Evolutionary conservation across 352 stramenopile genomes (phyloP).

Genomic region (Pilasporangium apinafurcum): DNA sequence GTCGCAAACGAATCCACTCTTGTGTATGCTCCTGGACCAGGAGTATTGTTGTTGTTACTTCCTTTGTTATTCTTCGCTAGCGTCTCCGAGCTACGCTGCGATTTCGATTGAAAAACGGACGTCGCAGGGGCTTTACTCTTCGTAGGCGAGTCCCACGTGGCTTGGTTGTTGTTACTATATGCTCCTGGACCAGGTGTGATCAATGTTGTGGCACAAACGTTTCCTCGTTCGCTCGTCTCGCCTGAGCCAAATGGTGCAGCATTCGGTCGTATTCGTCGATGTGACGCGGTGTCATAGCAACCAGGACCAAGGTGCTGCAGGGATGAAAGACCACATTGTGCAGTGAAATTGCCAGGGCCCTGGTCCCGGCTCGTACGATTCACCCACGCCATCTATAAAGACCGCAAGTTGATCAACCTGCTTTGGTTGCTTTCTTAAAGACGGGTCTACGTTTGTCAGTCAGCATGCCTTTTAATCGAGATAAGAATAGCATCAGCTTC

Average conservation of each 20-base stretch:
- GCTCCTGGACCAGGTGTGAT: constrained; percentile 53
- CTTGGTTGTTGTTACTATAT: constrained; percentile 33
- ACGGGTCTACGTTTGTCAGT: neutral
- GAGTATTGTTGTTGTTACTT: constrained; percentile 25
- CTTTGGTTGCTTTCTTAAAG: neutral
- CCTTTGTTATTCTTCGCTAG: constrained; percentile 13
- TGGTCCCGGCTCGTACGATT: constrained; percentile 59
- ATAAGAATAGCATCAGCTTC: too few species aligned
- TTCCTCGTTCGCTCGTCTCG: constrained; percentile 30
- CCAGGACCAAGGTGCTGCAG: constrained; percentile 42
- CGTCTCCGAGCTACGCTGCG: constrained; percentile 16
- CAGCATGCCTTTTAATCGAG: too few species aligned
- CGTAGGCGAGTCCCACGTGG: constrained; percentile 45
- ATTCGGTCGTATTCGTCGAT: constrained; percentile 37
- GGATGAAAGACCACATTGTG: constrained; percentile 5
- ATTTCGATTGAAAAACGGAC: constrained; percentile 43
- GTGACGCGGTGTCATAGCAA: constrained; percentile 46
- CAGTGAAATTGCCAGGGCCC: constrained; percentile 24
- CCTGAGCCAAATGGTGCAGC: constrained; percentile 48
- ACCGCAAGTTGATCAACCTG: neutral
- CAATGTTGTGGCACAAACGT: constrained; percentile 19
- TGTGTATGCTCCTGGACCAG: constrained; percentile 51
- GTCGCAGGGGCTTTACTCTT: constrained; percentile 43
- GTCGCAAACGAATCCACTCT: constrained; percentile 40
- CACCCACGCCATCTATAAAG: constrained; percentile 83